Conservation (phyloP, 2,329 filamentous ascomycete genomes). For the Cordyceps javanica region DNA sequence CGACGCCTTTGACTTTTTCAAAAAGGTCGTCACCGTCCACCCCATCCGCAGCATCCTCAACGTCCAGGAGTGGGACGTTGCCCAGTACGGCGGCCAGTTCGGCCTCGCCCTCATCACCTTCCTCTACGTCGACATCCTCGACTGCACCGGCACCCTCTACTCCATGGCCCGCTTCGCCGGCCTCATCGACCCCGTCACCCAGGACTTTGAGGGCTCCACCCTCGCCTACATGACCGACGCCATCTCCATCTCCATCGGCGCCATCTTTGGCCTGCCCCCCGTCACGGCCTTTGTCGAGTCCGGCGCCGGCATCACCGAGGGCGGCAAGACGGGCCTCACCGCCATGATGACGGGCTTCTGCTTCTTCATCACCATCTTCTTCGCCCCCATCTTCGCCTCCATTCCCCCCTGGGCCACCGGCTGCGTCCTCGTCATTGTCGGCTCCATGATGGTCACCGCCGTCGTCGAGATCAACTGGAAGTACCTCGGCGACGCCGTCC, state of each 20-base stretch:
- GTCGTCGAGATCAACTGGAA: conserved; percentile 83
- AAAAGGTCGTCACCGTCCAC: conserved; percentile 79
- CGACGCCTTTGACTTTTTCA: conserved; percentile 76
- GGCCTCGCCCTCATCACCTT: conserved; percentile 82
- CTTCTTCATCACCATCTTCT: conserved; percentile 85
- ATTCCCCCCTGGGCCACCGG: conserved; percentile 88
- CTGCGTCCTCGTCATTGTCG: conserved; percentile 80
- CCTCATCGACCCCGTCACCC: conserved; percentile 72
- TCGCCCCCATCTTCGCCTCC: conserved; percentile 83
- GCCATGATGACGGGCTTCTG: conserved; percentile 71
- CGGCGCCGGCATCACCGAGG: conserved; percentile 85
- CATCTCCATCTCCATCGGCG: conserved; percentile 69
- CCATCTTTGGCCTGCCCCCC: conserved; percentile 70
- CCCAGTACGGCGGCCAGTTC: conserved; percentile 66
- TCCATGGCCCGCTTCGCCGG: conserved; percentile 83
- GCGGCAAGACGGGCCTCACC: conserved; percentile 78
- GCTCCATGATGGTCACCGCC: conserved; percentile 77
- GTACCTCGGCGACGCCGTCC: conserved; percentile 77
- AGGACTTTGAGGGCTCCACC: conserved; percentile 82
- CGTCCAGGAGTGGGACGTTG: conserved; percentile 69
- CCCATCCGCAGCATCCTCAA: conserved; percentile 62
- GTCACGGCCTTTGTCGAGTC: conserved; percentile 85
- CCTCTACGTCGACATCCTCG: conserved; percentile 84
- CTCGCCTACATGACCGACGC: conserved; percentile 81
- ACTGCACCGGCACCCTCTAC: conserved; percentile 80